Percentiles rank a stretch among this genome's conserved stretches.
These are phyloP conservation scores for Lophiostoma macrostomum DNA, from an alignment of 495 filamentous ascomycete genomes.

Conservation along the genomic window DNA sequence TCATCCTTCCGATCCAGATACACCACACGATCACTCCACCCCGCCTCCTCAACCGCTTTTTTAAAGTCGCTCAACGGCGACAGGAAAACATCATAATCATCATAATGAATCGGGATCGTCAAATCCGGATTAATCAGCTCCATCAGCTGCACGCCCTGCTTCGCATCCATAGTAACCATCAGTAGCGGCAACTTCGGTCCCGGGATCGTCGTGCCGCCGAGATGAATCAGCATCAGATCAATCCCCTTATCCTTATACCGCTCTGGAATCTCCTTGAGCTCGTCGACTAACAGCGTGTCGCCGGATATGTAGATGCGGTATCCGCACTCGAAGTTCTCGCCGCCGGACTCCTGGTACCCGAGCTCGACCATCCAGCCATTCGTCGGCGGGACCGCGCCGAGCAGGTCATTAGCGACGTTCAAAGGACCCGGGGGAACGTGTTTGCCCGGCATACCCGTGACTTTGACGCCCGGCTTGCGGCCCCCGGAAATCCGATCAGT, in stretches of 20 bases:
- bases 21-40: conserved; percentile 53
- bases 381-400: conserved; percentile 63
- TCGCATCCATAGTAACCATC: conserved; percentile 73
- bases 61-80: conserved; percentile 61
- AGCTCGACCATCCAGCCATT: conserved; percentile 73
- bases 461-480: conserved; percentile 47
- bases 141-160: conserved; percentile 61
- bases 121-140: conserved; percentile 59
- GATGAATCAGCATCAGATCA: conserved; percentile 66
- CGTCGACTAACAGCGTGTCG: conserved; percentile 65
- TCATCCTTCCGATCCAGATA: conserved; percentile 61
- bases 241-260: conserved; percentile 51
- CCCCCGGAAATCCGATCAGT: conserved; percentile 17
- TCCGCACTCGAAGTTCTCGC: conserved; percentile 45
- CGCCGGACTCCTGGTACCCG: conserved; percentile 41
- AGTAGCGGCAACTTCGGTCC: conserved; percentile 54
- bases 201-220: conserved; percentile 67
- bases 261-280: conserved; percentile 59
- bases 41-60: conserved; percentile 52
- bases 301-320: conserved; percentile 71
- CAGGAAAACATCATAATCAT: conserved; percentile 64
- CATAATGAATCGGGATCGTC: conserved; percentile 68
- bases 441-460: conserved; percentile 69
- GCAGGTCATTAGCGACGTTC: conserved; percentile 53
- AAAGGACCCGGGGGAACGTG: conserved; percentile 58